Evolutionary conservation across 441 rosid genomes (phyloP), one percentile per base, ranked within the genome.

Genomic region (Gossypium gossypioides): DNA sequence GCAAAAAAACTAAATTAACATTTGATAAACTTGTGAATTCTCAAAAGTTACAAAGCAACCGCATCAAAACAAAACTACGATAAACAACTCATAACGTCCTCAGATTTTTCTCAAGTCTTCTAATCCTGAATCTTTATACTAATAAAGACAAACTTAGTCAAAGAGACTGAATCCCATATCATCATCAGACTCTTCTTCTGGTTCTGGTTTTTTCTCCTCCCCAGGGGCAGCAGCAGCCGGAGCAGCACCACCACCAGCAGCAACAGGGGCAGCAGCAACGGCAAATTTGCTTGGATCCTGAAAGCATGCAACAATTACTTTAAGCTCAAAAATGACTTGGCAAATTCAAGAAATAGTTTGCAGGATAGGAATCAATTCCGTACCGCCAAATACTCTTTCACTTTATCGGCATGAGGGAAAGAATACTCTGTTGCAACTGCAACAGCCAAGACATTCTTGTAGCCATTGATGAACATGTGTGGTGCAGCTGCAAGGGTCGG

Each of bases 401-500:
- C 97, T 80, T 79, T 77, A 50, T 92, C 94, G 0, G 97, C 96
- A 73, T 80, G 89, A 6, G 91, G 89, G 83, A 81, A 92, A 0
- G 96, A 80, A 62, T 87, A 94, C 40, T 89, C 92, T 0, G 97
- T 87, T 37, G 86, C 88, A 56, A 94, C 74, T 6, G 97, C 93
- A 42, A 94, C 42, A 6, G 94, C 79, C 19, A 94, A 78, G 67
- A 84, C 87, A 57, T 94, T 94, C 86, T 94, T 92, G 87, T 92
- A 92, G 7, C 89, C 96, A 69, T 89, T 92, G 79, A 88, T 46
- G 77, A 94, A 81, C 97, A 92, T 90, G 78, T 92, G 94, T 0
- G 97, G 94, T 0, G 87, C 93, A 25, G 94, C 99, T 27, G 94
- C 89, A 12, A 94, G 62, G 9, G 91, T 86, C 3, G 99, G 97